Base-by-base conservation (phyloP, 2,329 filamentous ascomycete genomes). In the Dichotomopilus funicola region DNA sequence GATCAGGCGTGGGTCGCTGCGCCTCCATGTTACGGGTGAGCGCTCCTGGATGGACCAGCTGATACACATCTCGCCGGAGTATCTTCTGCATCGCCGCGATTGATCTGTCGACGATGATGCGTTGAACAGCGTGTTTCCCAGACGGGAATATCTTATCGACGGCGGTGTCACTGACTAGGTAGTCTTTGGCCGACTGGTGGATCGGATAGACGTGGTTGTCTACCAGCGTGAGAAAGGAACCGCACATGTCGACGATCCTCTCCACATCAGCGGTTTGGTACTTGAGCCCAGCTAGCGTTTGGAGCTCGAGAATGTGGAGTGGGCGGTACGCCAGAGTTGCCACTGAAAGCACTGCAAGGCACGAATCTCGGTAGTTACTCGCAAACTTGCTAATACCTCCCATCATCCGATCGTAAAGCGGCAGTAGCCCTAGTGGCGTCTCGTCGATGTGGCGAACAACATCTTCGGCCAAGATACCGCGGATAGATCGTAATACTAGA, bases 1-100 rank as follows among this genome's bases (percentile, higher is more conserved):
- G 58, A 51, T 44, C 60, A 56, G 55, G 41, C 59, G 57, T 44
- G 55, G 57, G 34, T 51, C 37, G 19, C 52, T 12, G 54, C n/a
- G 27, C n/a, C 27, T 38, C n/a, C 36, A 56, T 12, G 7, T 38
- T 13, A 41, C 53, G 41, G 42, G 59, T 59, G 2, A 40, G 19
- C 36, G 47, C 54, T 48, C 54, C 52, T 31, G 57, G 55, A n/a
- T 42, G 43, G 34, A 33, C 36, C 9, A 61, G 44, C 35, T 19
- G 11, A 47, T 59, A 59, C 5, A 59, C 56, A n/a, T 70, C 62
- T 51, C 64, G 59, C 34, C 55, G 51, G 35, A 70, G 51, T 49
- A 40, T 62, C 42, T 4, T 43, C 6, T 40, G 58, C 53, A 65
- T 62, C 2, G 13, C 12, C 10, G 45, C 1, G 10, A 61, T 48